Percentiles rank a stretch among this genome's conserved stretches.
Conservation (phyloP, 768 basidiomycete genomes). For the Strobilomyces dryophilus region DNA sequence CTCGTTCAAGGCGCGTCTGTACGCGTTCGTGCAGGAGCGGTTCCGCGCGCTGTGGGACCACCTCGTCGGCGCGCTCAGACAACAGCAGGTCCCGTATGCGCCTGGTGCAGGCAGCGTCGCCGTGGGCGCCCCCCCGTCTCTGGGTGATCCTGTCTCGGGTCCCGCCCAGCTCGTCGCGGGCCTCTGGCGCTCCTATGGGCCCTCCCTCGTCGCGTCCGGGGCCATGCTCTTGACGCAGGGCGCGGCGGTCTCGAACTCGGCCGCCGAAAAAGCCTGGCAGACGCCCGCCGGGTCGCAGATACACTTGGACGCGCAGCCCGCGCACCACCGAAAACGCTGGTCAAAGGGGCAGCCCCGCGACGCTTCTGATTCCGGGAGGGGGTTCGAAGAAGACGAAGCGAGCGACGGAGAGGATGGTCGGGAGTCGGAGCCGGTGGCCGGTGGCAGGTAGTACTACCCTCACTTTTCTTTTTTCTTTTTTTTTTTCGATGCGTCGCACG, state of each 20-base stretch:
- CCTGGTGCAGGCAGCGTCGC: constrained; percentile 19
- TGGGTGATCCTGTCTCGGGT: constrained; percentile 54
- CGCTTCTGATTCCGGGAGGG: constrained; percentile 30
- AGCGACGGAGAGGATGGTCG: constrained; percentile 58
- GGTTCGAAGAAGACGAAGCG: constrained; percentile 68
- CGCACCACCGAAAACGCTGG: constrained; percentile 45
- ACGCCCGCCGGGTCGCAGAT: constrained; percentile 30
- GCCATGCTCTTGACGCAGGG: constrained; percentile 57
- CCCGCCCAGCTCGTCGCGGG: constrained; percentile 62
- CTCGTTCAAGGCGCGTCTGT: constrained; percentile 53
- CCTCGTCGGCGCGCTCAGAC: constrained; percentile 46
- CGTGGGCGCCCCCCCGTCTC: constrained; percentile 39
- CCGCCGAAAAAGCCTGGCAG: constrained; percentile 25
- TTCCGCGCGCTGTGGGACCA: constrained; percentile 65
- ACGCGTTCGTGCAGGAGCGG: constrained; percentile 61
- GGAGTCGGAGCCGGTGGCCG: constrained; percentile 8
- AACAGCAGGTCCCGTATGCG: constrained; percentile 28
- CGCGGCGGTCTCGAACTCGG: constrained; percentile 37
- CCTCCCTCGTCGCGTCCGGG: constrained; percentile 63
- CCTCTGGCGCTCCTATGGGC: constrained; percentile 79
- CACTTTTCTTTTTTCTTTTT: neutral
- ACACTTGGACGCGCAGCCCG: constrained; percentile 24
- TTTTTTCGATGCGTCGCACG: neutral
- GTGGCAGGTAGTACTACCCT: neutral
- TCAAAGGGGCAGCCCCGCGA: constrained; percentile 47